Base-by-base conservation (phyloP, 768 basidiomycete genomes). In the Sistotremastrum niveocremeum region DNA sequence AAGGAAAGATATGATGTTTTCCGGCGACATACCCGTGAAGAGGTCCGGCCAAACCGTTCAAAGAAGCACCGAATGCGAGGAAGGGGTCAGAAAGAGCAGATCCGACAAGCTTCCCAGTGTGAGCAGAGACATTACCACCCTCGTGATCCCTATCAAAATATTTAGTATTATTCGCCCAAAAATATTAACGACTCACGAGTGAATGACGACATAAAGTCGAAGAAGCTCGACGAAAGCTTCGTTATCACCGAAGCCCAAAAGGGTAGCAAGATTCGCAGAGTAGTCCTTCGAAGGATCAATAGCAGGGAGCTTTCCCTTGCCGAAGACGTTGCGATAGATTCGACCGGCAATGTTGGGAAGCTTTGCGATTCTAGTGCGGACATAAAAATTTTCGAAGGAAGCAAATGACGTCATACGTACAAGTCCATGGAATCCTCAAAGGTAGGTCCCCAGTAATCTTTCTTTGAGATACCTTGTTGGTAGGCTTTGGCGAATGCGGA, bases 1-100 rank as follows among this genome's bases (percentile, higher is more conserved):
- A 20, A 20, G 20, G 20, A 20, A 20, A 20, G 20, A 20, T 20
- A 20, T 20, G 20, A 20, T 20, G 20, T 20, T 20, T 20, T 20
- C 20, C 20, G 52, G 42, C 41, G 32, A 42, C 50, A 32, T 45
- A 64, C 60, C 93, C 94, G 67, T 98, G 94, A 7, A 98, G 79
- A 37, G 94, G 94, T 32, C 94, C 94, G 41, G 94, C 94, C 38
- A 98, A 81, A 68, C 94, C 94, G 56, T 94, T 94, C 50, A 98
- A 70, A 33, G 91, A 84, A 41, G 94, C 94, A 48, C 75, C 78
- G 61, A 88, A 97, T 4, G 93, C 76, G 29, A 97, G 79, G 88
- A 95, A 97, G 46, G 94, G 94, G 62, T 98, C 94, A 0, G 93
- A 93, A 48, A 98, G 82, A 44, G 94, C 93, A 46, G 90, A 91